phyloP scores from a whole-genome alignment of 768 basidiomycete genomes.

The Podaxis sp. region DNA sequence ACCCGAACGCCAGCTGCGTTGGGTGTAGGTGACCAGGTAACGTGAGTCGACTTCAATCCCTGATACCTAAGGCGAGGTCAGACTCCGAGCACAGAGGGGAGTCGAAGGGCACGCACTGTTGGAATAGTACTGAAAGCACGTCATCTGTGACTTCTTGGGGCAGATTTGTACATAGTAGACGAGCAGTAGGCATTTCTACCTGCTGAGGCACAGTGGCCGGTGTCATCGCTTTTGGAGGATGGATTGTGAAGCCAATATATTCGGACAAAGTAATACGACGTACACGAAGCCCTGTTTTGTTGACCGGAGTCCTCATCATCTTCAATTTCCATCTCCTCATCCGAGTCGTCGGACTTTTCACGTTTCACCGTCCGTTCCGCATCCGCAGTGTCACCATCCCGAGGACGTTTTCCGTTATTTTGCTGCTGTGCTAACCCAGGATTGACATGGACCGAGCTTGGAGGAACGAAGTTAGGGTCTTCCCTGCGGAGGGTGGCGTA shows the following conservation, averaged over 20 bases:
- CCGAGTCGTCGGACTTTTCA: slow-evolving; percentile 60
- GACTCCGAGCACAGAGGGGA: neutral
- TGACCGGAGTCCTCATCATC: slow-evolving; percentile 80
- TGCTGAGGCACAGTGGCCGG: slow-evolving; percentile 43
- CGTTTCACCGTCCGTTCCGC: slow-evolving; percentile 63
- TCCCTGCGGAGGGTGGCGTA: slow-evolving; percentile 78
- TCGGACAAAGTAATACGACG: slow-evolving; percentile 31
- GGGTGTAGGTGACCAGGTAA: slow-evolving; percentile 68
- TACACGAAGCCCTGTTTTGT: slow-evolving; percentile 46
- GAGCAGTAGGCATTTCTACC: slow-evolving; percentile 55
- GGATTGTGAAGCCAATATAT: slow-evolving; percentile 30
- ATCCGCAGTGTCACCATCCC: slow-evolving; percentile 61
- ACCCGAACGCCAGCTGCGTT: slow-evolving; percentile 63
- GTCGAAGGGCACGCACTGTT: slow-evolving; percentile 64
- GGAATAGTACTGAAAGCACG: slow-evolving; percentile 84
- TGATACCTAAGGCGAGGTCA: slow-evolving; percentile 59
- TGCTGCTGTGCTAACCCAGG: slow-evolving; percentile 34
- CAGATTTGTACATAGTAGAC: slow-evolving; percentile 80
- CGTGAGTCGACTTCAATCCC: slow-evolving; percentile 74
- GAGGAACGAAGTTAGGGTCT: slow-evolving; percentile 80
- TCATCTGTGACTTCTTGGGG: slow-evolving; percentile 90
- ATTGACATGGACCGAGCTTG: slow-evolving; percentile 63
- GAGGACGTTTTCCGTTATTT: slow-evolving; percentile 57
- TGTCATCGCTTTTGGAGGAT: slow-evolving; percentile 33
- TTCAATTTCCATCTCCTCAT: slow-evolving; percentile 91